phyloP scores from a whole-genome alignment of 2,329 filamentous ascomycete species.

The Ophiocordyceps camponoti-saundersi region DNA sequence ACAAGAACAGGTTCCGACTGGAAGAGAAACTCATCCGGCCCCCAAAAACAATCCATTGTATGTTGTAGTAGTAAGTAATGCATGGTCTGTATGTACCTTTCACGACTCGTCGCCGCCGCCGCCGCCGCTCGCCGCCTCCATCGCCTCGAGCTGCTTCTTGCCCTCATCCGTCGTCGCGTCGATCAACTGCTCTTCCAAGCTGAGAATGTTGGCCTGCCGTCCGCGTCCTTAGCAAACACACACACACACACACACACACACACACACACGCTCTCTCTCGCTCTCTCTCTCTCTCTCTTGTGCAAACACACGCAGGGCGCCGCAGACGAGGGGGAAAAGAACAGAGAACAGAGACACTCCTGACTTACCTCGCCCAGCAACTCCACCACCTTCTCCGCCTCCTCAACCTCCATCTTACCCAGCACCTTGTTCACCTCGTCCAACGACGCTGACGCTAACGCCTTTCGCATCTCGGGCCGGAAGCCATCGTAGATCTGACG shows the following conservation, averaged over 20 bases:
- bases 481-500: constrained; percentile 73
- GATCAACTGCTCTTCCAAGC: constrained; percentile 82
- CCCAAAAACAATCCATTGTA: neutral
- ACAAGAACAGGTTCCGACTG: too few species aligned
- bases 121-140: constrained; percentile 35
- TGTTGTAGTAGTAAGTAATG: too few species aligned
- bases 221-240: neutral
- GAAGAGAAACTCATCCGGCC: too few species aligned
- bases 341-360: neutral
- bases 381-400: constrained; percentile 72
- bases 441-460: constrained; percentile 73
- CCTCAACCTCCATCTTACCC: constrained; percentile 74
- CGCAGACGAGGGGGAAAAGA: neutral
- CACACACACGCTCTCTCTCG: too few species aligned
- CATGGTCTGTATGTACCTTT: neutral
- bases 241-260: too few species aligned
- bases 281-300: neutral
- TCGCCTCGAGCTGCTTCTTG: constrained; percentile 56
- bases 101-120: constrained; percentile 5
- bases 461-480: constrained; percentile 61
- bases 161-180: constrained; percentile 87
- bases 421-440: constrained; percentile 45
- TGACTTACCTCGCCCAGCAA: constrained; percentile 49
- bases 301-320: neutral
- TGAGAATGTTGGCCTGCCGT: constrained; percentile 64